Percentiles rank a stretch among this genome's conserved stretches.
Evolutionary conservation across 2,329 filamentous ascomycete species (phyloP).

Genomic region (Arthrobotrys musiformis): DNA sequence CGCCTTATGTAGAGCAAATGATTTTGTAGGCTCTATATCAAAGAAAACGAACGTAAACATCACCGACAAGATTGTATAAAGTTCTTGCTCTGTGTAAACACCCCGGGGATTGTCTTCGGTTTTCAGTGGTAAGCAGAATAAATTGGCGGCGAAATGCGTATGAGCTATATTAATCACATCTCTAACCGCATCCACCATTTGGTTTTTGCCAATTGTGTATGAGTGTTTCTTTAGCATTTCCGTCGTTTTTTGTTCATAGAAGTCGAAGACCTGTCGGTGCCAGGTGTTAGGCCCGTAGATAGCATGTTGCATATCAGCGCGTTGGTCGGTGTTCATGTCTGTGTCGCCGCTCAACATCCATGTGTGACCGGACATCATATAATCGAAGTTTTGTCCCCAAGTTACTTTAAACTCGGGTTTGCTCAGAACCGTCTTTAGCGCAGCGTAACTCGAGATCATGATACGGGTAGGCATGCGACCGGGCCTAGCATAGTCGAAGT

Average conservation of each 20-base stretch:
- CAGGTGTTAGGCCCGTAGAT: conserved; percentile 72
- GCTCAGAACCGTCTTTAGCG: conserved; percentile 72
- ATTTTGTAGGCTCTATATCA: conserved; percentile 74
- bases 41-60: conserved; percentile 75
- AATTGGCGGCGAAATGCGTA: conserved; percentile 68
- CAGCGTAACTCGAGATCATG: conserved; percentile 71
- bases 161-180: conserved; percentile 69
- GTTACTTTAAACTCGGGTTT: conserved; percentile 72
- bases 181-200: conserved; percentile 75
- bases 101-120: conserved; percentile 67
- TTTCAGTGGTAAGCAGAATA: conserved; percentile 70
- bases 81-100: conserved; percentile 69
- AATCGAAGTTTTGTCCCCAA: conserved; percentile 73
- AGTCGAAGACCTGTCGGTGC: conserved; percentile 72
- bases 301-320: conserved; percentile 68
- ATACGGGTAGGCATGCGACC: conserved; percentile 68
- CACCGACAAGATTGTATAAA: conserved; percentile 72
- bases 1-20: conserved; percentile 72
- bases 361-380: conserved; percentile 69
- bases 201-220: conserved; percentile 70
- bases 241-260: conserved; percentile 73
- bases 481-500: conserved; percentile 75
- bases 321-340: conserved; percentile 66
- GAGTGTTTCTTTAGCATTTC: conserved; percentile 73
- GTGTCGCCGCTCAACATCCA: conserved; percentile 70